Base-by-base conservation (phyloP, 805 yeast species). In the Ogataea kodamae region DNA sequence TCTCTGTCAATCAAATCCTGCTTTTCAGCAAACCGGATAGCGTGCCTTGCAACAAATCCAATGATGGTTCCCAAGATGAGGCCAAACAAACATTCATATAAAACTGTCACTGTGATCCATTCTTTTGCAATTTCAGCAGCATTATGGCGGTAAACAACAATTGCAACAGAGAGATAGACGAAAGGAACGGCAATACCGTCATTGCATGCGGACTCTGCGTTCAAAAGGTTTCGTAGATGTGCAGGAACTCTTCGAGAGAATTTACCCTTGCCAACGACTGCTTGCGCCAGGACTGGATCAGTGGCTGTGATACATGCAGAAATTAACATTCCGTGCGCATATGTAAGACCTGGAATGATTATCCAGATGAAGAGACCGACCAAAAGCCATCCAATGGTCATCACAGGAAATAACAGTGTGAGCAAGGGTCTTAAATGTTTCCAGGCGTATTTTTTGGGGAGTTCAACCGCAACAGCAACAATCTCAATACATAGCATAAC, bases 231-330 rank as follows among this genome's bases (percentile, higher is more conserved):
- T 44, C 84, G 61, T 37, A 81, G 64, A 43, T 73, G 76, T 9
- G 78, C 78, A 3, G 81, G 76, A 20, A 81, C 83, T 42, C 78
- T 61, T 48, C 72, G 74, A 6, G 86, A 84, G 52, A 81, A 81
- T 45, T 74, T 74, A 33, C 87, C 87, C 42, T 77, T 77, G 62
- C 81, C 80, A 18, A 81, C 85, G 24, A 80, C 79, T 2, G 85
- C 83, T 25, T 81, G 81, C 3, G 83, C 78, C 50, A 80, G 64
- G 26, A 81, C 82, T 3, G 88, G 89, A 55, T 81, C 89, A 0
- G 89, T 81, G 6, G 88, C 87, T 0, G 89, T 81, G 33, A 80
- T 73, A 54, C 88, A 80, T 2, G 84, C 84, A 8, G 77, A 69
- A 1, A 81, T 76, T 32, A 80, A 61, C 19, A 81, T 67, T 5